phyloP scores from a whole-genome alignment of 345 rosid genomes.

The Hypericum androsaemum region DNA sequence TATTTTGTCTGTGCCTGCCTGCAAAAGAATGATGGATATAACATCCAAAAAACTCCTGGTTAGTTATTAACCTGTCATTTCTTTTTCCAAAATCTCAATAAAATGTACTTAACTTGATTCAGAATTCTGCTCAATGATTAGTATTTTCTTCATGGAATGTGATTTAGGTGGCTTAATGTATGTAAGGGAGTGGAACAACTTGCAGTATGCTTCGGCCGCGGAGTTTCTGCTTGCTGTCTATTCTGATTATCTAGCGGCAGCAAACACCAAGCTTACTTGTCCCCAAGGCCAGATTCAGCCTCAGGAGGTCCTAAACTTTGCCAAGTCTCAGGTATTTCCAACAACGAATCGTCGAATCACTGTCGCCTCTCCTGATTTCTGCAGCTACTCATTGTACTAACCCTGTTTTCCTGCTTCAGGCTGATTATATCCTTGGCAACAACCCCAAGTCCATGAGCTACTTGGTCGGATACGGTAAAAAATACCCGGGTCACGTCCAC shows the following conservation, averaged over 20 bases:
- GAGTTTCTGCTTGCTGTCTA: slow-evolving; percentile 59
- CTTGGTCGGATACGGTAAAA: slow-evolving; percentile 17
- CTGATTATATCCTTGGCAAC: slow-evolving; percentile 19
- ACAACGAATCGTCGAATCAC: neutral
- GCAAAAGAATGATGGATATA: slow-evolving; percentile 65
- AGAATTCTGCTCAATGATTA: no score
- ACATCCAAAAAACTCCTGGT: slow-evolving; percentile 48
- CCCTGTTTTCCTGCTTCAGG: slow-evolving; percentile 5
- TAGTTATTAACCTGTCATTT: slow-evolving; percentile 8
- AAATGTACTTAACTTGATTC: no score
- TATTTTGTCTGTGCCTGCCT: slow-evolving; percentile 79
- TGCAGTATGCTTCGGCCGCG: slow-evolving; percentile 71
- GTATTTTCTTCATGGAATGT: no score
- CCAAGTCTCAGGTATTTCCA: slow-evolving; percentile 52
- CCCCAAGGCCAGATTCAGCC: slow-evolving; percentile 50
- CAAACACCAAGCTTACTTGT: slow-evolving; percentile 53
- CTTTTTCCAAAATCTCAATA: neutral
- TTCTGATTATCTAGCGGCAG: slow-evolving; percentile 50
- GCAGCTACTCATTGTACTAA: neutral
- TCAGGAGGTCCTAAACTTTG: slow-evolving; percentile 45
- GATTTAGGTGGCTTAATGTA: slow-evolving; percentile 61
- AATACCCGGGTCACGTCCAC: slow-evolving; percentile 17
- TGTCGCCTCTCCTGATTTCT: neutral
- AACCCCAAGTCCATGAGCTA: slow-evolving; percentile 23
- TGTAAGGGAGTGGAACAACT: slow-evolving; percentile 73